phyloP scores from a whole-genome alignment of 495 filamentous ascomycete species.

The Podospora didyma region DNA sequence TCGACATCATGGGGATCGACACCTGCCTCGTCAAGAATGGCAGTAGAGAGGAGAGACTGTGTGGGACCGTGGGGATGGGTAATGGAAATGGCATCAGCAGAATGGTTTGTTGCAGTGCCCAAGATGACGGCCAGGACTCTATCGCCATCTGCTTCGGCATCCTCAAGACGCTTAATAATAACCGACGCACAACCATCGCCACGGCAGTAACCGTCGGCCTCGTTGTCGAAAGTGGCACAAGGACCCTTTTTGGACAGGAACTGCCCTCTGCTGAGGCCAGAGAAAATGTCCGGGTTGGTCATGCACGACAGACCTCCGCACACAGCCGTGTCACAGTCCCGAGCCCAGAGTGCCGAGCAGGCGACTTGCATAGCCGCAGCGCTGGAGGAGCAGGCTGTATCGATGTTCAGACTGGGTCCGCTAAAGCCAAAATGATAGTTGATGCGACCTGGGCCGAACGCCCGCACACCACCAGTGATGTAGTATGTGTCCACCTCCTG shows the following conservation, averaged over 20 bases:
- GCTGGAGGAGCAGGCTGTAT: conserved; percentile 88
- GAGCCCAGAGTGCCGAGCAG: conserved; percentile 74
- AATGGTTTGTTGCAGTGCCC: conserved; percentile 70
- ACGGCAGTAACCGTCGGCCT: conserved; percentile 74
- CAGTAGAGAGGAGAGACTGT: conserved; percentile 65
- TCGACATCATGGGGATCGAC: conserved; percentile 69
- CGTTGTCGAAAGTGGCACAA: conserved; percentile 77
- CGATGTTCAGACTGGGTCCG: conserved; percentile 79
- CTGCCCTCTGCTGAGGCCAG: conserved; percentile 77
- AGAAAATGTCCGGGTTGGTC: conserved; percentile 82
- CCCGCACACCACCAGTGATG: conserved; percentile 84
- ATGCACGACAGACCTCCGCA: conserved; percentile 76
- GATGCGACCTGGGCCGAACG: conserved; percentile 84
- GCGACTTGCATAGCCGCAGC: conserved; percentile 80
- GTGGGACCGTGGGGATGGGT: conserved; percentile 74
- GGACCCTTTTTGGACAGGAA: conserved; percentile 76
- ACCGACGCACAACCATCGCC: conserved; percentile 69
- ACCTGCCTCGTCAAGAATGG: conserved; percentile 64
- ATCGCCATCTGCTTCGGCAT: conserved; percentile 72
- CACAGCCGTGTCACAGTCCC: conserved; percentile 81
- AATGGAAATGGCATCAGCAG: conserved; percentile 73
- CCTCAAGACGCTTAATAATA: conserved; percentile 69
- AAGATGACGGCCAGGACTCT: conserved; percentile 65
- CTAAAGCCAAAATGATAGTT: conserved; percentile 85
- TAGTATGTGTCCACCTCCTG: conserved; percentile 93